These are phyloP conservation scores for Casaregolazyma lundiana DNA, from an alignment of 1,139 yeast species.

Conservation along the genomic window DNA sequence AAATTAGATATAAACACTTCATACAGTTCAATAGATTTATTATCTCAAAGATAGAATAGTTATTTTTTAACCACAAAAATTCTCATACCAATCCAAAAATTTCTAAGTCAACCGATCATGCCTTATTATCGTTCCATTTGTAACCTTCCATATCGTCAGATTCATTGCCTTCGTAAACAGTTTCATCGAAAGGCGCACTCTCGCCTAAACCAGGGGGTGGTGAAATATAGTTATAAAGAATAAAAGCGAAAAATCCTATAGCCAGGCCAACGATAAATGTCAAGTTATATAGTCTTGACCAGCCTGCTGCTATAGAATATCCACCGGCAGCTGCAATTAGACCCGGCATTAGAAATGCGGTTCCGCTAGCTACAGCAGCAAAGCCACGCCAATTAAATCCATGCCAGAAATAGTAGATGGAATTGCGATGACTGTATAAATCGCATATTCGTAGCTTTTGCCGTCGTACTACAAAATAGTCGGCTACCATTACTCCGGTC, in stretches of 20 bases:
- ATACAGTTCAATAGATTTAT: too few relatives aligned
- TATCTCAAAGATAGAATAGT: not conserved
- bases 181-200: not conserved
- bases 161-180: not conserved
- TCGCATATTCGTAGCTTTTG: slow-evolving; percentile 33
- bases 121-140: not conserved
- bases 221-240: not conserved
- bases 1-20: too few relatives aligned
- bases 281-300: slow-evolving; percentile 3
- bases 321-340: slow-evolving; percentile 21
- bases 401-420: slow-evolving; percentile 37
- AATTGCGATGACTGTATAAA: slow-evolving; percentile 35
- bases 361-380: slow-evolving; percentile 38
- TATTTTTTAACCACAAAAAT: too few relatives aligned
- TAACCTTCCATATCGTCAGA: not conserved
- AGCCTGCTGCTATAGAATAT: not conserved
- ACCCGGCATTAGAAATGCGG: slow-evolving; percentile 44
- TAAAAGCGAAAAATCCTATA: not conserved
- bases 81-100: too few relatives aligned
- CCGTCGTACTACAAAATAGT: slow-evolving; percentile 38
- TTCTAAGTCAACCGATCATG: too few relatives aligned
- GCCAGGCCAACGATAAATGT: slow-evolving; percentile 2
- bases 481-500: slow-evolving; percentile 41
- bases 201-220: not conserved
- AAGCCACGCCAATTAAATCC: slow-evolving; percentile 44